Base-by-base conservation (phyloP, 345 rosid species). In the Noccaea bulbosa region DNA sequence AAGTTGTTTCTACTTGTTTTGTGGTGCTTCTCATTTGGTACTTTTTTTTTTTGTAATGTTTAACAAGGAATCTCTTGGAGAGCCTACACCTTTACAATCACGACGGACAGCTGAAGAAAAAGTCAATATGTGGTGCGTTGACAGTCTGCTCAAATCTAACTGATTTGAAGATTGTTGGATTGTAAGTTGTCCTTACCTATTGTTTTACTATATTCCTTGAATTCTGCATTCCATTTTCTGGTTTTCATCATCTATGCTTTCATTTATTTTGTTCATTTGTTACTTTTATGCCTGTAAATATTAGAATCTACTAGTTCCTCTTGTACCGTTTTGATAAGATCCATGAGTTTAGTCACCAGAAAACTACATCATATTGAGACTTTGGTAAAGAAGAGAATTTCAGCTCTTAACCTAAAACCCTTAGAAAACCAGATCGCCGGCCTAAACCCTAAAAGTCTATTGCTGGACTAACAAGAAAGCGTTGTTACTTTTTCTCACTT, bases 91-190 rank as follows among this genome's bases (percentile, higher is more conserved):
- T 91, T 52, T 82, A 86, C 84, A 86, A 85, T 60, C 72, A 78
- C 53, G 83, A 1, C 27, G 3, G 69, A 71, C 82, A 88, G 78
- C 77, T 87, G 83, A 86, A 88, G 39, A 76, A 73, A 22, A 41
- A 81, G 4, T 75, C 88, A 14, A 83, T 86, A 38, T 72, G 76
- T 50, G 39, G 16, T 69, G 93, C 84, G 45, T 80, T 91, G 62
- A 73, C 86, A 38, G 83, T 78, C 17, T 88, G 97, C 71, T 77
- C 84, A 17, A 82, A 85, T 66, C 82, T 91, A 11, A 78, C 83
- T 41, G 93, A 88, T 69, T 80, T 91, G 52, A 90, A 86, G 78
- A 83, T 91, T 43, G 87, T 84, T 80, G 90, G 97, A 85, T 78
- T 91, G 97, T 91, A 82, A 86, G 97, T 87, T 77, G 49, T 57